These are phyloP conservation scores for Antitrichia curtipendula DNA, from an alignment of 225 moss, liverwort and hornwort species.

Conservation along the genomic window DNA sequence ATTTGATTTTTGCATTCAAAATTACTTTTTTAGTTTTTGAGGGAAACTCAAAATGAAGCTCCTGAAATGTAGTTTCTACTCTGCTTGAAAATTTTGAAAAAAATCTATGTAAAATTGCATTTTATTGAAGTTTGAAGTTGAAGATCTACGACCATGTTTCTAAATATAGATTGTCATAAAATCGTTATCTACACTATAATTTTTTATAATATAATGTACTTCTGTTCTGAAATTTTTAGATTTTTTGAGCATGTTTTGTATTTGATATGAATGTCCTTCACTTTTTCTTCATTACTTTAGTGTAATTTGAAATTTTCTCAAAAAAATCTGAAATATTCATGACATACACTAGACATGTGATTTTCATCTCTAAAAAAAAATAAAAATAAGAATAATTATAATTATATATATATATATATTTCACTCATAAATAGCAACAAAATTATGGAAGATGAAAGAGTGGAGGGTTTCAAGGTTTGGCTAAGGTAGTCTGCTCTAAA, in stretches of 20 bases:
- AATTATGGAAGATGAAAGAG: neutral
- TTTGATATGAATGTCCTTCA: too few relatives aligned
- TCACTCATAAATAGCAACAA: neutral
- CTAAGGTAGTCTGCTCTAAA: too few relatives aligned
- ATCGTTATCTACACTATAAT: accelerated
- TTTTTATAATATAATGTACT: neutral
- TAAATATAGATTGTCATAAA: accelerated
- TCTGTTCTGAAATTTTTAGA: neutral
- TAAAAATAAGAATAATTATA: too few relatives aligned
- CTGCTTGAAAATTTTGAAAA: neutral
- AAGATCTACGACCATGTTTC: neutral
- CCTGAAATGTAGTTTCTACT: too few relatives aligned
- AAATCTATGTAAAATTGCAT: neutral
- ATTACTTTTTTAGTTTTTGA: neutral
- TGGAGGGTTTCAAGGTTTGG: neutral
- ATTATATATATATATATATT: too few relatives aligned
- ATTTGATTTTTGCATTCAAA: neutral
- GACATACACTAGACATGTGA: accelerated
- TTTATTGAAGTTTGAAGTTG: neutral
- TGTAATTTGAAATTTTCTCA: neutral
- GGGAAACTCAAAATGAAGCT: neutral
- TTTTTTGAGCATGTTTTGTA: neutral
- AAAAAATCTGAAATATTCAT: neutral
- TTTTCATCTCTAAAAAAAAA: neutral
- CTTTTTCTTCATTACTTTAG: neutral